These are phyloP conservation scores for sunflower (Helianthus annuus) DNA, from an alignment of 129 eudicot species.

Conservation along the genomic window HanXRQr2.0-SUNRISE NC_035443.2:159685917-159686416, in stretches of 20 bases:
- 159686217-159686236: constrained; percentile 62
- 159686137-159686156: constrained; percentile 51
- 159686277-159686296: constrained; percentile 14
- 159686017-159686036: not conserved
- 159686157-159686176: constrained; percentile 44
- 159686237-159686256: constrained; percentile 2
- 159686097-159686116: constrained; percentile 26
- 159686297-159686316: constrained; percentile 49
- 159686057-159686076: constrained; percentile 12
- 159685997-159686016: not conserved
- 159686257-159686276: constrained; percentile 14
- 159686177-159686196: constrained; percentile 28
- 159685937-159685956: too few relatives aligned
- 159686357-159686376: too few relatives aligned
- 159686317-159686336: constrained; percentile 74
- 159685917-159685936: too few relatives aligned
- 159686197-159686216: constrained; percentile 43
- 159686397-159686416: not conserved
- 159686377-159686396: constrained; percentile 33
- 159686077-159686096: constrained; percentile 18
- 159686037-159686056: constrained; percentile 9
- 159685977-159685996: not conserved
- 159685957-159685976: too few relatives aligned
- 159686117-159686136: constrained; percentile 25
- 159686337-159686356: constrained; percentile 59